These are phyloP conservation scores for Haemoproteus tartakovskyi DNA, from an alignment of 169 alveolate species.

Conservation along the genomic window DNA sequence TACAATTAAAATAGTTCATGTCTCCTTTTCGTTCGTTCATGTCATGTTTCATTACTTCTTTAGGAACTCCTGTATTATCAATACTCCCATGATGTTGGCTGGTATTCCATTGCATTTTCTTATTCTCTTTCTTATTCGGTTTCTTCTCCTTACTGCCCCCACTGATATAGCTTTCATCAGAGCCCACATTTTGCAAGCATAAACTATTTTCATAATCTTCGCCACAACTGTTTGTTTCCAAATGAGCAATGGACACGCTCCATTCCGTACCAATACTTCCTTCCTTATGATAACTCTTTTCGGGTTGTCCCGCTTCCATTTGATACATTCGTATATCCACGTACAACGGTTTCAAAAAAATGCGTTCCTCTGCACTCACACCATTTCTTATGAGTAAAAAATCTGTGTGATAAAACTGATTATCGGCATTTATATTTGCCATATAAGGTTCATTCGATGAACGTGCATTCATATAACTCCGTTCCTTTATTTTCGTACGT, in stretches of 20 bases:
- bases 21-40: background rate
- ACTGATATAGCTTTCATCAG: background rate
- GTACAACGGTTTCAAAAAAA: conserved; percentile 33
- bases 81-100: background rate
- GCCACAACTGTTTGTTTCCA: too few relatives aligned
- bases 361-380: background rate
- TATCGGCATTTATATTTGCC: too few relatives aligned
- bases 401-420: conserved; percentile 30
- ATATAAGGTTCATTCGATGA: background rate
- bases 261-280: background rate
- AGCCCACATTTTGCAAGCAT: background rate
- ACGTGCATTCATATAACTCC: background rate
- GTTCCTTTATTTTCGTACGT: background rate
- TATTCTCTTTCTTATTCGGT: background rate
- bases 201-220: background rate
- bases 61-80: background rate
- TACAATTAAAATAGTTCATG: conserved; percentile 1
- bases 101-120: background rate
- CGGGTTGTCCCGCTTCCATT: background rate
- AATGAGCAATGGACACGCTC: too few relatives aligned
- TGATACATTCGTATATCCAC: conserved; percentile 6
- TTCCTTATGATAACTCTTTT: too few relatives aligned
- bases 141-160: background rate
- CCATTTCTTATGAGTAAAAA: conserved; percentile 38
- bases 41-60: background rate